Conservation (phyloP, 192 early-diverging fungal species). For the Chytriomyces sp. region DNA sequence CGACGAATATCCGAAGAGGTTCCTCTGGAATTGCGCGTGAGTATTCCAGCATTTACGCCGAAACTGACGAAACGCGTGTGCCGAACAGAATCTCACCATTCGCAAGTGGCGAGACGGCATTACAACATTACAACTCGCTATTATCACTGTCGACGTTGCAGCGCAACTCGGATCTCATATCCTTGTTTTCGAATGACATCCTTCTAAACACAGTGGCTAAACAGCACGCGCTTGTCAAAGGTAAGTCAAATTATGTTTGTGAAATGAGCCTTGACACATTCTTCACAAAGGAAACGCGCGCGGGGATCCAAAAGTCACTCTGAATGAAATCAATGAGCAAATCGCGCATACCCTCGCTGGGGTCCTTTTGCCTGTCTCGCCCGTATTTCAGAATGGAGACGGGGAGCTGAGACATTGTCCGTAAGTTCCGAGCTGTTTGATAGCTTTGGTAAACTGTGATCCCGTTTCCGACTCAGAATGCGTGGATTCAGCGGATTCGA, state of each 20-base stretch:
- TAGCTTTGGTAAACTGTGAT: background rate
- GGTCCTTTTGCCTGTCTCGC: slow-evolving; percentile 35
- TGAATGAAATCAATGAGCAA: slow-evolving; percentile 39
- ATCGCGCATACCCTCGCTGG: slow-evolving; percentile 38
- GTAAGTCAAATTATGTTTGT: background rate
- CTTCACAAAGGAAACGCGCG: background rate
- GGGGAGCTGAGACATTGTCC: slow-evolving; percentile 13
- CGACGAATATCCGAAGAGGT: slow-evolving; percentile 33
- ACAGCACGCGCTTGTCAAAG: slow-evolving; percentile 19
- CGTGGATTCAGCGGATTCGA: slow-evolving; percentile 19
- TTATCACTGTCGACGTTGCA: slow-evolving; percentile 44
- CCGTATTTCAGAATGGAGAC: background rate
- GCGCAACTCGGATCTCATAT: slow-evolving; percentile 32
- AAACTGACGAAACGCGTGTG: background rate
- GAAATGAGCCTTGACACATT: background rate
- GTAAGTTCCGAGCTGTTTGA: background rate
- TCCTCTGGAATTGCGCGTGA: slow-evolving; percentile 38
- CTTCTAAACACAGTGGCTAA: slow-evolving; percentile 24
- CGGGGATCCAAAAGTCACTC: slow-evolving; percentile 19
- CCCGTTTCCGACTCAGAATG: slow-evolving; percentile 14
- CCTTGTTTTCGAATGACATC: slow-evolving; percentile 40
- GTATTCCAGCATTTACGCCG: background rate
- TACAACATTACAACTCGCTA: slow-evolving; percentile 53
- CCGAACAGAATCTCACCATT: slow-evolving; percentile 45
- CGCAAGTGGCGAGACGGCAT: slow-evolving; percentile 42